A percentile compares a stretch with the other conserved stretches of the same genome.
Conservation (phyloP, 768 basidiomycete species). For the Lactarius tabidus region DNA sequence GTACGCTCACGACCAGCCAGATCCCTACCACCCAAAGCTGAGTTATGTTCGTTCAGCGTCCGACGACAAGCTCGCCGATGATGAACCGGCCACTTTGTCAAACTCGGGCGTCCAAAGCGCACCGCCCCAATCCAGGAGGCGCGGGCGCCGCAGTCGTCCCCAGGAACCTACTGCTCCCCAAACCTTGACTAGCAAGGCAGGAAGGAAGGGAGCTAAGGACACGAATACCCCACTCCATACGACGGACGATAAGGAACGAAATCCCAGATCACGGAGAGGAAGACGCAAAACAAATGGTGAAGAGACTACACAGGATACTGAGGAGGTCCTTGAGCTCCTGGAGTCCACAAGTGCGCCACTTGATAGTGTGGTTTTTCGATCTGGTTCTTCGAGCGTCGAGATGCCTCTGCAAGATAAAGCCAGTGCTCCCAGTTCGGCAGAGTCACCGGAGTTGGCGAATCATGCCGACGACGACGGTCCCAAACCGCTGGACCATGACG, state of each 20-base stretch:
- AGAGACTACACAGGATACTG: constrained; percentile 2
- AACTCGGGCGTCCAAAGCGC: background rate
- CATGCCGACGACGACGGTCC: background rate
- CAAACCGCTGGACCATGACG: constrained; percentile 6
- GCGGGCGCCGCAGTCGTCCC: background rate
- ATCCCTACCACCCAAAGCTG: background rate
- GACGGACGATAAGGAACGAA: constrained; percentile 5
- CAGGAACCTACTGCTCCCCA: background rate
- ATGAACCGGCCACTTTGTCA: background rate
- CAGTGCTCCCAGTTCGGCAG: background rate
- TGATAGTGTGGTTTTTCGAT: background rate
- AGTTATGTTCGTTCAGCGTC: background rate
- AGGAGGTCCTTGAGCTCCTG: constrained; percentile 14
- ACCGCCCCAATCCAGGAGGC: background rate
- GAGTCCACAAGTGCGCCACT: constrained; percentile 12
- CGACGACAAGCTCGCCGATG: background rate
- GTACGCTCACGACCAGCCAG: constrained; percentile 2
- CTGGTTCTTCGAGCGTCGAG: constrained; percentile 3
- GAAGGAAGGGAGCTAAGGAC: background rate
- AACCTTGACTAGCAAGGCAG: background rate
- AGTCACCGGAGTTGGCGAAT: background rate
- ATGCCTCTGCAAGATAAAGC: background rate
- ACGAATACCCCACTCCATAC: constrained; percentile 12
- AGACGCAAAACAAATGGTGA: background rate
- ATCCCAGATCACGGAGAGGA: constrained; percentile 12